phyloP scores from a whole-genome alignment of 495 filamentous ascomycete genomes.

The Chaetomidium leptoderma region DNA sequence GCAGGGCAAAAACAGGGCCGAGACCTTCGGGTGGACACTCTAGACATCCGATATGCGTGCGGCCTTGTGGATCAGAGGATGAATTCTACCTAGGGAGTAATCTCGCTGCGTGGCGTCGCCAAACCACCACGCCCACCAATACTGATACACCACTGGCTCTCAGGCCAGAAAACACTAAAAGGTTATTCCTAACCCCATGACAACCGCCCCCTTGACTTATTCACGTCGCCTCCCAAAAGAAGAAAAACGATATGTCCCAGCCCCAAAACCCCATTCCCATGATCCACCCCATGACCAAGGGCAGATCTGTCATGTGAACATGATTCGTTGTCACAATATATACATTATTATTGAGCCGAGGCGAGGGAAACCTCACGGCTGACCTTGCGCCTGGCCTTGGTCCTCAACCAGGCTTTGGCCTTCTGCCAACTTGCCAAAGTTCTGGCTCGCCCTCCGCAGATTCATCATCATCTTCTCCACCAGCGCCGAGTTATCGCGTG shows the following conservation, averaged over 20 bases:
- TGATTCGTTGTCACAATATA: background rate
- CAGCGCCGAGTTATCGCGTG: constrained; percentile 29
- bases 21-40: no score
- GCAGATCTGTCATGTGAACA: background rate
- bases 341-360: background rate
- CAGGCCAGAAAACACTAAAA: background rate
- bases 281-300: background rate
- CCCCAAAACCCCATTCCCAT: background rate
- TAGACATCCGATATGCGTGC: no score
- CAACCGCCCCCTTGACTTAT: background rate
- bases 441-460: constrained; percentile 32
- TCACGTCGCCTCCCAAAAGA: background rate
- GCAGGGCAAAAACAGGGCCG: no score
- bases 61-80: no score
- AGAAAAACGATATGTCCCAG: constrained; percentile 1
- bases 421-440: constrained; percentile 2
- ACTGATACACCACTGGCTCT: background rate
- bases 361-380: no score
- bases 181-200: background rate
- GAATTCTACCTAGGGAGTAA: no score
- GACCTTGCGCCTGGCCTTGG: background rate
- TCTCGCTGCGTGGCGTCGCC: no score
- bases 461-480: constrained; percentile 49
- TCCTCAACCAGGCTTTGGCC: background rate
- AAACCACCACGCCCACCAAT: no score